phyloP scores from a whole-genome alignment of 768 basidiomycete genomes.

The Serendipita vermifera region DNA sequence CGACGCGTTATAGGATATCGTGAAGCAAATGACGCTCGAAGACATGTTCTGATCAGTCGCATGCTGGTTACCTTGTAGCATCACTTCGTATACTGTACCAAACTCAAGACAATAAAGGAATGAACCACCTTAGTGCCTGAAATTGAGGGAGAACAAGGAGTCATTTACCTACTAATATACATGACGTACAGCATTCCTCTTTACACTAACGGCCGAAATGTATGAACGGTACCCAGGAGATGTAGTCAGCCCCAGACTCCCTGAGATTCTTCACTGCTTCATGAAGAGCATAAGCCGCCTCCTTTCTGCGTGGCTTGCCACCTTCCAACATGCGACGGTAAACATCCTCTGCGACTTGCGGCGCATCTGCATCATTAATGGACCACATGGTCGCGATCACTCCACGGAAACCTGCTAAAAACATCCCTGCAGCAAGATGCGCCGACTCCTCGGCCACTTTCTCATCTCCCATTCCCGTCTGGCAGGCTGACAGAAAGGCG shows the following conservation, averaged over 20 bases:
- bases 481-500: conserved; percentile 24
- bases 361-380: conserved; percentile 21
- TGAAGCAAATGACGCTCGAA: conserved; percentile 97
- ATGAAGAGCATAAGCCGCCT: background rate
- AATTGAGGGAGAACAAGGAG: too few relatives aligned
- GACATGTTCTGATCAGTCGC: conserved; percentile 58
- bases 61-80: background rate
- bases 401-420: conserved; percentile 24
- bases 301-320: background rate
- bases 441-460: conserved; percentile 21
- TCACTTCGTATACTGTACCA: background rate
- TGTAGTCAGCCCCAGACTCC: background rate
- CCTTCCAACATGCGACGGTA: conserved; percentile 12
- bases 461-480: conserved; percentile 20
- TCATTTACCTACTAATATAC: too few relatives aligned
- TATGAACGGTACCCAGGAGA: background rate
- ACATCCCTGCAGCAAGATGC: conserved; percentile 24
- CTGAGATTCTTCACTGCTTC: background rate
- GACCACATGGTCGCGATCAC: conserved; percentile 28
- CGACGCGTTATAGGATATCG: conserved; percentile 58
- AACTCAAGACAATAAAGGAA: too few relatives aligned
- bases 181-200: too few relatives aligned
- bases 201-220: too few relatives aligned
- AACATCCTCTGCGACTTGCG: conserved; percentile 11
- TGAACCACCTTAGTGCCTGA: too few relatives aligned